Evolutionary conservation across 1,139 yeast species (phyloP).

Genomic region (Candida mesenterica): DNA sequence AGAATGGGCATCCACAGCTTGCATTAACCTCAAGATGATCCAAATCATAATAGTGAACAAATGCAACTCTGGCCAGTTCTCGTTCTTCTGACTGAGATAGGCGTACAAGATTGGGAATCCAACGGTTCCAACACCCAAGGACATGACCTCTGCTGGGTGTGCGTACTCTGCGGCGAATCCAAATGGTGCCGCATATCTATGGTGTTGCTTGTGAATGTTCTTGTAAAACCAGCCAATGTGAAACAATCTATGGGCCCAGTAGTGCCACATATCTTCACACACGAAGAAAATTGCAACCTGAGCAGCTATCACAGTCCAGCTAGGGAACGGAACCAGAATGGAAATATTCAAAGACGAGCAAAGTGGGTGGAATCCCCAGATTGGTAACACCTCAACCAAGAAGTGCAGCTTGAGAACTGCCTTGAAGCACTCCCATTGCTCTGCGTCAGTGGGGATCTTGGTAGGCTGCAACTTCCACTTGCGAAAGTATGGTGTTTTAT

Average conservation of each 20-base stretch:
- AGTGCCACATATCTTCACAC: conserved; percentile 93
- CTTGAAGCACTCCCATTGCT: conserved; percentile 90
- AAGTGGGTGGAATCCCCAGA: conserved; percentile 93
- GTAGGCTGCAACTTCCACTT: conserved; percentile 80
- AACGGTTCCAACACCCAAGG: conserved; percentile 90
- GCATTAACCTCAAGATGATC: conserved; percentile 86
- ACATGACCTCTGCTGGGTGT: conserved; percentile 88
- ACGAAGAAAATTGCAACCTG: conserved; percentile 78
- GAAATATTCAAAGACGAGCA: conserved; percentile 75
- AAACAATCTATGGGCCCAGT: conserved; percentile 86
- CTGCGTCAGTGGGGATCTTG: conserved; percentile 71
- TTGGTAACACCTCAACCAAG: conserved; percentile 90
- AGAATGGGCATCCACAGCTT: conserved; percentile 95
- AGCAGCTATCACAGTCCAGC: conserved; percentile 48
- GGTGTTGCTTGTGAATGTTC: conserved; percentile 93
- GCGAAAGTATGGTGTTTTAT: conserved; percentile 70
- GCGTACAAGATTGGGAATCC: conserved; percentile 78
- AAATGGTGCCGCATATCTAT: conserved; percentile 94
- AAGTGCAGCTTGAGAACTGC: conserved; percentile 82
- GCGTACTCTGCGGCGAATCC: conserved; percentile 97
- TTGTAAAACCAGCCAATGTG: conserved; percentile 86
- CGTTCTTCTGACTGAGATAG: conserved; percentile 26
- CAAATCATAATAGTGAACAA: conserved; percentile 80
- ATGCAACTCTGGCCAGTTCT: conserved; percentile 63
- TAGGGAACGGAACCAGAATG: conserved; percentile 82